A percentile compares a stretch with the other conserved stretches of the same genome.
These are phyloP conservation scores for Zygotorulaspora florentina DNA, from an alignment of 805 yeast genomes.

Conservation along the genomic window DNA sequence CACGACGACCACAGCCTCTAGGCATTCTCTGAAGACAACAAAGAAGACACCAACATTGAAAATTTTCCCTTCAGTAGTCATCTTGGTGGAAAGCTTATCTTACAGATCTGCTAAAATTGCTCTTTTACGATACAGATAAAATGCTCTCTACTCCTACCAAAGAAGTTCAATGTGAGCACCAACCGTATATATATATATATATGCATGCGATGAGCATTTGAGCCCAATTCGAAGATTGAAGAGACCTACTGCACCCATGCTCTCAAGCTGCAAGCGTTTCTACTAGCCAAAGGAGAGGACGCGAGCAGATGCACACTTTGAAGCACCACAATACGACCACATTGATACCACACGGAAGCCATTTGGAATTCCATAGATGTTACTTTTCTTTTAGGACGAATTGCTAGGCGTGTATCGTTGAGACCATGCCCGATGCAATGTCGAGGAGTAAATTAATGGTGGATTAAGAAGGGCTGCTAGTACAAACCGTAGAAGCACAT, in stretches of 20 bases:
- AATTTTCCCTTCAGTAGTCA: conserved; percentile 31
- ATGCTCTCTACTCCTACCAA: neutral
- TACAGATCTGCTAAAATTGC: neutral
- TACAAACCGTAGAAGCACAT: too few relatives aligned
- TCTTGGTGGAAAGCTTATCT: neutral
- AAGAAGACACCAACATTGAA: conserved; percentile 64
- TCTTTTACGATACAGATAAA: neutral
- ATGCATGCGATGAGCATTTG: neutral
- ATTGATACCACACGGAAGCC: too few relatives aligned
- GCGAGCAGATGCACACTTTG: neutral
- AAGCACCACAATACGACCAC: too few relatives aligned
- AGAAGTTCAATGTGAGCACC: neutral
- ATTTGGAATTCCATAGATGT: too few relatives aligned
- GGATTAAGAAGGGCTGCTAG: too few relatives aligned
- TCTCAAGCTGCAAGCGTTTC: neutral
- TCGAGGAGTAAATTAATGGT: too few relatives aligned
- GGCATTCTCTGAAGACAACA: conserved; percentile 87
- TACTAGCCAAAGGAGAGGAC: neutral
- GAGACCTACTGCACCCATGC: neutral
- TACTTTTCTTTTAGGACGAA: too few relatives aligned
- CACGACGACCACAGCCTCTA: conserved; percentile 88
- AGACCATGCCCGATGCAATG: too few relatives aligned
- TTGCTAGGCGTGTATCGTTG: too few relatives aligned
- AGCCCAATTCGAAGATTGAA: neutral
- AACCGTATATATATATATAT: neutral